Evolutionary conservation across 2,329 filamentous ascomycete genomes (phyloP), one percentile per base, ranked within the genome.

Genomic region (Apiospora pterosperma): DNA sequence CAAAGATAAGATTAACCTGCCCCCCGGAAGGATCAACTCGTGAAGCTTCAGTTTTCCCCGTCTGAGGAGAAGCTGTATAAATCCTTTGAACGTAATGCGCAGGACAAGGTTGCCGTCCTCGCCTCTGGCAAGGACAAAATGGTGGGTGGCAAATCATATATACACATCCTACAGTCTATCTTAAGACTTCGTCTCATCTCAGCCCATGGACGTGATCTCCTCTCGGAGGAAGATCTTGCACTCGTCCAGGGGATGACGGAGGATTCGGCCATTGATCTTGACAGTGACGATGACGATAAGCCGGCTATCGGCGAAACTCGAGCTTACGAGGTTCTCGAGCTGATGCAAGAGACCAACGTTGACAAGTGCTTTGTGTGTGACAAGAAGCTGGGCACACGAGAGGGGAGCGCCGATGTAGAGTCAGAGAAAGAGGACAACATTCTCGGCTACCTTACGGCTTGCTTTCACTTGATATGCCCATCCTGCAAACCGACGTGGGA

Each of bases 131-230:
- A 85, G 69, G 87, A 86, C 62, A 90, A 88, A 67, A 86, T 87
- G 67, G 83, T 96, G 61, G 91, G 91, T 44, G 95, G 94, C 48
- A 92, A 90, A 69, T 91, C 92, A n/a, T 97, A 97, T 73, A 94
- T 96, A 59, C 92, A 97, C 71, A 96, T 99, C 59, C 80, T 99
- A 66, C 94, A 96, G 69, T 92, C 93, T 5, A 97, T 99, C 73
- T 85, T 96, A 69, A 90, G 95, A 36, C 86, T 99, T 21, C 92
- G 96, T 11, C 84, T 97, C 44, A 91, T 98, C 62, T 97, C 94
- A 74, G 96, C 94, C 1, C 95, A 97, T 75, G 96, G 96, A n/a
- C 91, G 91, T 68, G 95, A 98, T 66, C 85, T 99, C 8, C 84
- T 99, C 3, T 92, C 89, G 64, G 88, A 94, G 39, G 90, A 95